Percentiles rank a stretch among this genome's conserved stretches.
phyloP scores from a whole-genome alignment of 2,329 filamentous ascomycete genomes.

The Pseudogymnoascus destructans region DNA sequence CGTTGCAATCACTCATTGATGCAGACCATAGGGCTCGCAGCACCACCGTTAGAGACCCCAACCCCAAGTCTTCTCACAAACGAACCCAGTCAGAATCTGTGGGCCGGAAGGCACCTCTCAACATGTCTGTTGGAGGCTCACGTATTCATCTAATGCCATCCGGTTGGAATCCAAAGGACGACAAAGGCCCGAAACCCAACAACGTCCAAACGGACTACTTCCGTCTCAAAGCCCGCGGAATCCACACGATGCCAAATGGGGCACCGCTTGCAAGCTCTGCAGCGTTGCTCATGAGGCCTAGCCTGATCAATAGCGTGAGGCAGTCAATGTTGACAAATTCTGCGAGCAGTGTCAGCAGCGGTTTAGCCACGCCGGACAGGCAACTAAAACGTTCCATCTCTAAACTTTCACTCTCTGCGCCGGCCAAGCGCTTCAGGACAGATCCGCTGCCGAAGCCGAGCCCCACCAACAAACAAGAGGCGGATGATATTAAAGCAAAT shows the following conservation, averaged over 20 bases:
- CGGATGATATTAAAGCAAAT: constrained; percentile 13
- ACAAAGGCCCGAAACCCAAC: constrained; percentile 16
- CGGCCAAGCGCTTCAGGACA: not conserved
- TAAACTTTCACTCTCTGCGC: not conserved
- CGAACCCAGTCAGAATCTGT: constrained; percentile 2
- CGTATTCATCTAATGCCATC: not conserved
- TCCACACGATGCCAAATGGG: constrained; percentile 23
- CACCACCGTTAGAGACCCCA: not conserved
- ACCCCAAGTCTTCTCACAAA: not conserved
- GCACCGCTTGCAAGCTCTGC: constrained; percentile 23
- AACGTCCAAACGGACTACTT: constrained; percentile 28
- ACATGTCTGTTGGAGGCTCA: constrained; percentile 7
- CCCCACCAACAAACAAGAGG: constrained; percentile 18
- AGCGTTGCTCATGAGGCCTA: constrained; percentile 20
- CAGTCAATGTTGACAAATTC: constrained; percentile 16
- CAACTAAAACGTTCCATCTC: constrained; percentile 14
- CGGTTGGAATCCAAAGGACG: constrained; percentile 1
- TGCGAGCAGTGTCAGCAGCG: constrained; percentile 11
- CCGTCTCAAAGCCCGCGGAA: constrained; percentile 26
- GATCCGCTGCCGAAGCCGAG: constrained; percentile 15
- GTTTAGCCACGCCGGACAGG: constrained; percentile 5
- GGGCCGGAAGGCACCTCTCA: not conserved
- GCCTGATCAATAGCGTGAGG: constrained; percentile 17
- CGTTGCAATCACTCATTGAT: constrained; percentile 4
- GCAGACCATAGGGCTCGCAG: not conserved